Conservation (phyloP, 352 stramenopile genomes). For the Hyaloperonospora brassicae region DNA sequence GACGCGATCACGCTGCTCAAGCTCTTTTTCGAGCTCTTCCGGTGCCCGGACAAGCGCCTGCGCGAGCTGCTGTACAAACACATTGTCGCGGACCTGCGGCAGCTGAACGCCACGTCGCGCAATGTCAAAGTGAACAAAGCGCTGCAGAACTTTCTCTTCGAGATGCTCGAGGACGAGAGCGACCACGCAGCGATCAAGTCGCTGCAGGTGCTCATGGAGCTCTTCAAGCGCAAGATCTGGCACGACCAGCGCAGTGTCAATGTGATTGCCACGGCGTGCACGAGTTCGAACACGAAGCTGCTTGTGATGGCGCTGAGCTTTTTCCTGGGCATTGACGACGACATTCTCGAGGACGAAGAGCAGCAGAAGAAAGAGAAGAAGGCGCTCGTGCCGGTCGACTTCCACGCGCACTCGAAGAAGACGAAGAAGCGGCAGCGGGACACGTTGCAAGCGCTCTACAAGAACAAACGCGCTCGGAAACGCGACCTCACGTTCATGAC, state of each 20-base stretch:
- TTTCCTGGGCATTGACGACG: constrained; percentile 97
- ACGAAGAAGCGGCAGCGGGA: constrained; percentile 87
- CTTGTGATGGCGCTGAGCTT: constrained; percentile 92
- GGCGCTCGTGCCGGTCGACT: constrained; percentile 82
- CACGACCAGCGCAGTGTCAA: constrained; percentile 95
- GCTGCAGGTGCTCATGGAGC: constrained; percentile 89
- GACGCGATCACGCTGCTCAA: constrained; percentile 90
- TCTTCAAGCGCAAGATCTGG: constrained; percentile 96
- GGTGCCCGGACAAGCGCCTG: constrained; percentile 93
- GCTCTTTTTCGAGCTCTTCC: constrained; percentile 96
- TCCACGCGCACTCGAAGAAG: constrained; percentile 95
- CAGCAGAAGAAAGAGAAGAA: constrained; percentile 86
- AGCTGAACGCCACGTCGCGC: constrained; percentile 84
- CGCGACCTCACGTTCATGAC: constrained; percentile 64
- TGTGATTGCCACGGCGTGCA: constrained; percentile 91
- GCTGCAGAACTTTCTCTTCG: constrained; percentile 93
- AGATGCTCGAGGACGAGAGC: constrained; percentile 89
- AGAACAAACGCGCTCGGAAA: constrained; percentile 85
- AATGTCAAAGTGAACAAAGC: constrained; percentile 94
- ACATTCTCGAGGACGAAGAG: constrained; percentile 95
- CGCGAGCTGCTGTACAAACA: constrained; percentile 92
- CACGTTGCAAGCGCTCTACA: constrained; percentile 80
- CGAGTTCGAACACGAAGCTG: constrained; percentile 81
- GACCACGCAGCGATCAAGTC: constrained; percentile 83
- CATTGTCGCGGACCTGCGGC: constrained; percentile 92